Conservation (phyloP, 495 filamentous ascomycete genomes). For the Aspergillus bertholletiae region DNA sequence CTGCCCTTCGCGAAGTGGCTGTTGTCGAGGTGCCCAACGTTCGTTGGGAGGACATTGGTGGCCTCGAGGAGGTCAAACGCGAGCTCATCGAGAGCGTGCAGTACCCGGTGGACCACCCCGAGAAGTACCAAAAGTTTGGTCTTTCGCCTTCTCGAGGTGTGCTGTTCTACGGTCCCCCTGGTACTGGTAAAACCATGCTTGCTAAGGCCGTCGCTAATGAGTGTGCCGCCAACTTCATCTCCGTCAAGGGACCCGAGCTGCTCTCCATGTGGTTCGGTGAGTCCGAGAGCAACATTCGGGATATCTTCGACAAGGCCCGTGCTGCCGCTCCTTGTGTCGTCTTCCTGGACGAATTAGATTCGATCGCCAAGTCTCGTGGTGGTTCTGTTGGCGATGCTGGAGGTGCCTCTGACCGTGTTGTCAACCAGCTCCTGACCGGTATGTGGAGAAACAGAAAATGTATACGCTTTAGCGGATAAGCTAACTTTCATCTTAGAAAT, state of each 20-base stretch:
- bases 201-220: slow-evolving; percentile 99
- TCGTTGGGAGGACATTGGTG: slow-evolving; percentile 99
- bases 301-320: slow-evolving; percentile 99
- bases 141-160: slow-evolving; percentile 97
- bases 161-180: slow-evolving; percentile 95
- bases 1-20: slow-evolving; percentile 96
- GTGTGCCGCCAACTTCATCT: slow-evolving; percentile 99
- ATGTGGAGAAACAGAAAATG: slow-evolving; percentile 31
- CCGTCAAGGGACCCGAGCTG: slow-evolving; percentile 95
- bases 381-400: slow-evolving; percentile 96
- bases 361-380: slow-evolving; percentile 98
- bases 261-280: slow-evolving; percentile 99
- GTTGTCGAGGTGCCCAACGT: slow-evolving; percentile 99
- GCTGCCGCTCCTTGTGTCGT: slow-evolving; percentile 98
- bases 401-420: slow-evolving; percentile 97
- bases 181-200: slow-evolving; percentile 99
- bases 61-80: slow-evolving; percentile 96
- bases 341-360: slow-evolving; percentile 98
- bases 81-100: slow-evolving; percentile 99
- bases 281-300: slow-evolving; percentile 98
- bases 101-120: slow-evolving; percentile 98
- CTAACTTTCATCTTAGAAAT: slow-evolving; percentile 71
- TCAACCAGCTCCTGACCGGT: slow-evolving; percentile 98
- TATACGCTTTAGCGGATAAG: slow-evolving; percentile 4
- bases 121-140: slow-evolving; percentile 99